Evolutionary conservation across 805 yeast species (phyloP).

Genomic region (Candida ulmi): DNA sequence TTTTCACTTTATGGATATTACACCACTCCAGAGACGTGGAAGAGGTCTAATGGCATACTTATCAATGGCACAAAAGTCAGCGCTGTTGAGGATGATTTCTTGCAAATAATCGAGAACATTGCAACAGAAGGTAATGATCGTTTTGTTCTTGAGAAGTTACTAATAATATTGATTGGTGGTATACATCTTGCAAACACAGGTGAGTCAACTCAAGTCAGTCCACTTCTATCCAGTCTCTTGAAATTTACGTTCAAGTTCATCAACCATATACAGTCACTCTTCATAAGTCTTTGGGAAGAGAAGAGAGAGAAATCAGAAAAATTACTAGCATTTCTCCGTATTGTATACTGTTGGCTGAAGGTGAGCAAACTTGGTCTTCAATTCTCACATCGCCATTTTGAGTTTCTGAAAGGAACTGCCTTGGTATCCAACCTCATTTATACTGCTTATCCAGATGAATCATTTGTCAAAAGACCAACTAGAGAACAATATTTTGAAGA

Average conservation of each 20-base stretch:
- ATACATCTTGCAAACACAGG: slow-evolving; percentile 20
- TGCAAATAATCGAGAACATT: slow-evolving; percentile 17
- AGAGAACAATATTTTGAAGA: slow-evolving; percentile 56
- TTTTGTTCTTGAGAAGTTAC: slow-evolving; percentile 25
- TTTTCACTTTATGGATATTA: slow-evolving; percentile 37
- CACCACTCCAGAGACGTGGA: slow-evolving; percentile 38
- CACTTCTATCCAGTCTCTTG: slow-evolving; percentile 23
- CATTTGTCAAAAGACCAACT: slow-evolving; percentile 30
- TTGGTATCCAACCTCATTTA: slow-evolving; percentile 25
- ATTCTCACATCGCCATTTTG: slow-evolving; percentile 26
- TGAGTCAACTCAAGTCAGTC: slow-evolving; percentile 1
- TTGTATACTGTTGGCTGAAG: slow-evolving; percentile 53
- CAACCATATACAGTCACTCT: slow-evolving; percentile 26
- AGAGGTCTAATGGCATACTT: slow-evolving; percentile 19
- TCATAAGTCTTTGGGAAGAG: slow-evolving; percentile 26
- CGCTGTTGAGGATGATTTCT: slow-evolving; percentile 28
- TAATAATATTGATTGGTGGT: slow-evolving; percentile 34
- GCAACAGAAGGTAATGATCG: slow-evolving; percentile 9
- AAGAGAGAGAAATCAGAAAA: slow-evolving; percentile 13
- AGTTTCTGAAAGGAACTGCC: slow-evolving; percentile 27
- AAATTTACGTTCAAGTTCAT: slow-evolving; percentile 37
- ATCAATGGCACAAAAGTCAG: slow-evolving; percentile 26
- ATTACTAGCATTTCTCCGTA: slow-evolving; percentile 37
- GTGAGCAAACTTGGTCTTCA: slow-evolving; percentile 39
- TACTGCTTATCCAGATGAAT: slow-evolving; percentile 5